Evolutionary conservation across 73 alveolate genomes (phyloP), one percentile per base, ranked within the genome.

Genomic region (Tetrahymena borealis): DNA sequence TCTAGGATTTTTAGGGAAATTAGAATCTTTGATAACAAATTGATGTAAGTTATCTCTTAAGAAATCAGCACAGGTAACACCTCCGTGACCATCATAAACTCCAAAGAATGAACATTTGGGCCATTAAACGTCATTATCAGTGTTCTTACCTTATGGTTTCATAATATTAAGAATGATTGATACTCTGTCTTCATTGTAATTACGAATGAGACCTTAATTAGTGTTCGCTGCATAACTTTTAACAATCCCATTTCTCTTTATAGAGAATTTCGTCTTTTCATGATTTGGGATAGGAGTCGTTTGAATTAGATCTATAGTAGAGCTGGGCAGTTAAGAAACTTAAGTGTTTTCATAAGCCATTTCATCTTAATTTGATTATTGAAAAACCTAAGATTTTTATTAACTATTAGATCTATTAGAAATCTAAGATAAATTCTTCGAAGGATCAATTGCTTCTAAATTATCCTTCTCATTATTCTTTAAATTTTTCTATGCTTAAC

Each of bases 211-310:
- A 39, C 99, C 99, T 96, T 98, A 96, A 85, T 97, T 97, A 16
- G 99, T 98, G 91, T 97, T 98, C 39, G 99, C 99, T 20, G 99
- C 99, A 96, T 98, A 98, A 1, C 98, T 96, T 93, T 95, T 90
- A 32, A 98, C 94, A 16, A 96, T 93, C 40, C 99, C 99, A 94
- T 90, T 93, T 91, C 96, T 94, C 92, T 97, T 97, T 39, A 90
- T 94, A 9, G 99, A 98, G 20, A 94, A 93, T 94, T 97, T 98
- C 13, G 98, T 90, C 33, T 97, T 94, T 91, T 92, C 95, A 28
- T 78, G 42, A 28, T 32, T 39, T 78, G 95, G 95, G 5, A 92
- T 78, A 20, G 28, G 37, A 24, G 85, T 60, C 7, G 85, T 60
- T 24, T 60, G n/a, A 15, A 60, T 20, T 3, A 60, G 37, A 10